These are phyloP conservation scores for Syzygium malaccense DNA, from an alignment of 441 rosid genomes.

Conservation along the genomic window DNA sequence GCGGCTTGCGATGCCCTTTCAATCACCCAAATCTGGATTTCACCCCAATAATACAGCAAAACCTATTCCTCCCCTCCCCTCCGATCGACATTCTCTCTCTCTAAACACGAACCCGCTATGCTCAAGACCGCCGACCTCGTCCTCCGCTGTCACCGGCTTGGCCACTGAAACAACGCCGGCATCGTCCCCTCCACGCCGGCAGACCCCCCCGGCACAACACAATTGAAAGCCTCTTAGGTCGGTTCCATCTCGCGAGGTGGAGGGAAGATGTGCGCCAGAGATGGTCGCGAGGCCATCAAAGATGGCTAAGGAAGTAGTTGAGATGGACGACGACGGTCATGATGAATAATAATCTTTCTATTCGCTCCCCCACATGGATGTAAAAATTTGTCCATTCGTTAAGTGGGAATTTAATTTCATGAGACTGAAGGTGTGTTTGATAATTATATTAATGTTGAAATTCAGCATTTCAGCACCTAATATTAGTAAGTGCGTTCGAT, in stretches of 20 bases:
- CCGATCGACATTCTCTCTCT: background rate
- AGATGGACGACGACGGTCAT: background rate
- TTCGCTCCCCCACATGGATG: background rate
- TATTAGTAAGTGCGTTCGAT: background rate
- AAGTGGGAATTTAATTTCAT: background rate
- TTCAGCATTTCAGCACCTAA: background rate
- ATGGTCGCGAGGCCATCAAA: background rate
- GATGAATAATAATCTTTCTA: background rate
- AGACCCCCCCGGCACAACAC: background rate
- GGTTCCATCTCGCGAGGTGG: background rate
- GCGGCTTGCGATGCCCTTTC: background rate
- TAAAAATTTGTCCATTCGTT: no score
- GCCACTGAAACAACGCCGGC: background rate
- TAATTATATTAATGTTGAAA: accelerated
- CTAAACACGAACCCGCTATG: background rate
- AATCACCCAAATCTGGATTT: background rate
- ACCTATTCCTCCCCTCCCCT: background rate
- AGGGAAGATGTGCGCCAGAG: background rate
- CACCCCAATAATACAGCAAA: background rate
- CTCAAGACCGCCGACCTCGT: background rate
- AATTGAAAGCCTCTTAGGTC: background rate
- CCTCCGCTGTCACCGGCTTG: background rate
- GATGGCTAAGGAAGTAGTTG: background rate
- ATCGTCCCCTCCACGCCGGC: background rate
- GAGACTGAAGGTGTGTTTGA: background rate